These are phyloP conservation scores for Lodderomyces orthopsilosis DNA, from an alignment of 1,139 yeast species.

Conservation along the genomic window DNA sequence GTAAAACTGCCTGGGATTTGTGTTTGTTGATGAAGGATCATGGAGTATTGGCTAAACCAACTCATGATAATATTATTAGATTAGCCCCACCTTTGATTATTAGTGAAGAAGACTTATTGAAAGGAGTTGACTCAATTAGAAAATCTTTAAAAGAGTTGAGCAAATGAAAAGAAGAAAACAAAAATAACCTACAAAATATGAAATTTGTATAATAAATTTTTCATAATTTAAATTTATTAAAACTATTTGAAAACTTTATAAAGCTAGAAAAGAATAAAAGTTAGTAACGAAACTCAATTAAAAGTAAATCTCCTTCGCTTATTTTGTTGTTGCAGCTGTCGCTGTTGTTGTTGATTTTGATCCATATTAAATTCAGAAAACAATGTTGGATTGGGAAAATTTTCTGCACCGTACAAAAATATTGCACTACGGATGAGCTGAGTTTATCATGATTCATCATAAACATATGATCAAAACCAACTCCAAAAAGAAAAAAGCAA, in stretches of 20 bases:
- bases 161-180: conserved; percentile 41
- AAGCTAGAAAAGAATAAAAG: conserved; percentile 21
- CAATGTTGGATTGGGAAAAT: not conserved
- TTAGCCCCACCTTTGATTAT: conserved; percentile 95
- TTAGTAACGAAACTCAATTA: no score
- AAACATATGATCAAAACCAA: not conserved
- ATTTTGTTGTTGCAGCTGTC: no score
- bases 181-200: not conserved
- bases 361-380: no score
- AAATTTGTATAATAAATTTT: no score
- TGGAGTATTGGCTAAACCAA: conserved; percentile 94
- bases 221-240: no score
- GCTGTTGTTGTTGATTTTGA: no score
- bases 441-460: not conserved
- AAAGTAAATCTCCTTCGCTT: no score
- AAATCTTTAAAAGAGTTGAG: conserved; percentile 54
- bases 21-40: conserved; percentile 84
- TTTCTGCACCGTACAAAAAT: not conserved
- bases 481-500: not conserved
- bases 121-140: conserved; percentile 75
- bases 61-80: conserved; percentile 94
- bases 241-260: conserved; percentile 45
- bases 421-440: not conserved
- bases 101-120: conserved; percentile 77
- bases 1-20: conserved; percentile 94